phyloP scores from a whole-genome alignment of 2,329 filamentous ascomycete species.

The Fusarium heterosporum region DNA sequence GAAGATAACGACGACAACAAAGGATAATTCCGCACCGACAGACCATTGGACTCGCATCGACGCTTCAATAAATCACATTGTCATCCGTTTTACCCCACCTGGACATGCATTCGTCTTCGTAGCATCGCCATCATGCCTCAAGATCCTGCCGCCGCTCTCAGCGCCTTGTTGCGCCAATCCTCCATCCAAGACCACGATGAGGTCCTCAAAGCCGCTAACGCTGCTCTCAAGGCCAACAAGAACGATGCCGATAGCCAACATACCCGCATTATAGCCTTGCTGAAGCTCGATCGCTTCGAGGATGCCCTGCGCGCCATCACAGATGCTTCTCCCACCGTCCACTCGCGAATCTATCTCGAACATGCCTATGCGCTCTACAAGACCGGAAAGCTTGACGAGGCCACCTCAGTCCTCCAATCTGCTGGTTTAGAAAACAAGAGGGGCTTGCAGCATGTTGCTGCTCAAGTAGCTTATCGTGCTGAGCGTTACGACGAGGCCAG shows the following conservation, averaged over 20 bases:
- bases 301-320: slow-evolving; percentile 78
- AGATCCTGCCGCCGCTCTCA: slow-evolving; percentile 63
- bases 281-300: slow-evolving; percentile 85
- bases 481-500: slow-evolving; percentile 78
- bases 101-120: slow-evolving; percentile 45
- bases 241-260: slow-evolving; percentile 70
- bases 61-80: neutral
- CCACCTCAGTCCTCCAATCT: slow-evolving; percentile 60
- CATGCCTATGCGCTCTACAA: slow-evolving; percentile 89
- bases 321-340: slow-evolving; percentile 70
- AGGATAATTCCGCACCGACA: neutral
- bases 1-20: slow-evolving; percentile 4
- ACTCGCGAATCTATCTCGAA: slow-evolving; percentile 72
- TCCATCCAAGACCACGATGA: slow-evolving; percentile 79
- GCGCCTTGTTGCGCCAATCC: slow-evolving; percentile 65
- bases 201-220: slow-evolving; percentile 72
- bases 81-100: slow-evolving; percentile 9
- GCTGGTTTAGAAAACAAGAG: slow-evolving; percentile 48
- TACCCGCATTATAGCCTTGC: slow-evolving; percentile 77
- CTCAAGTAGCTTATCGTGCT: slow-evolving; percentile 78
- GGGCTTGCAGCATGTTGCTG: slow-evolving; percentile 65
- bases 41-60: neutral
- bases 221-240: slow-evolving; percentile 71
- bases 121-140: slow-evolving; percentile 53
- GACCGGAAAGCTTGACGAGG: slow-evolving; percentile 74